phyloP scores from a whole-genome alignment of 352 stramenopile genomes.

The Phytophthora pinifolia region DNA sequence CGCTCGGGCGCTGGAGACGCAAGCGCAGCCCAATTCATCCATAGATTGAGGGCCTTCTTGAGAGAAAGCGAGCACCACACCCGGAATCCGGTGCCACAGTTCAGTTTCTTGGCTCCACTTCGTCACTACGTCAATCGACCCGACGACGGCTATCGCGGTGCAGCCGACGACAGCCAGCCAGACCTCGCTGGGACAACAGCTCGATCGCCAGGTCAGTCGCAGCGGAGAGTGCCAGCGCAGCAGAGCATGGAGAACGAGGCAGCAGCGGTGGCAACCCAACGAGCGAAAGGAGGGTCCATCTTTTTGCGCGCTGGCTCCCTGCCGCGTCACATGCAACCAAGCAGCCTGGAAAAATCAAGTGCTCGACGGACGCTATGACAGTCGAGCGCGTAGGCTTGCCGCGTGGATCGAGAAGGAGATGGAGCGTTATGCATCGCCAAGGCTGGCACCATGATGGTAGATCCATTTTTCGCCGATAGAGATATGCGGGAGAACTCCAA shows the following conservation, averaged over 20 bases:
- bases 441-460: too few species aligned
- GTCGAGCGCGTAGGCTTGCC: too few species aligned
- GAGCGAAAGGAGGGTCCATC: slow-evolving; percentile 15
- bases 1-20: slow-evolving; percentile 13
- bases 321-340: slow-evolving; percentile 29
- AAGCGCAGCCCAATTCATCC: slow-evolving; percentile 4
- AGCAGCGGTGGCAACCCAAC: slow-evolving; percentile 7
- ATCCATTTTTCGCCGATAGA: too few species aligned
- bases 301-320: slow-evolving; percentile 19
- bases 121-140: background rate
- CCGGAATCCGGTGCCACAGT: background rate
- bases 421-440: too few species aligned
- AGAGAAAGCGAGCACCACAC: background rate
- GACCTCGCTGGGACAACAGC: background rate
- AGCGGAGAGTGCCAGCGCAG: slow-evolving; percentile 1
- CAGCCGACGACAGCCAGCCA: background rate
- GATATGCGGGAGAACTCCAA: too few species aligned
- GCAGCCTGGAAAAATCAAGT: slow-evolving; percentile 11
- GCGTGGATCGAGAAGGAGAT: too few species aligned
- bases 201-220: slow-evolving; percentile 5
- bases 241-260: background rate
- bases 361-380: background rate
- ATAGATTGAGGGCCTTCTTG: slow-evolving; percentile 10
- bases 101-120: slow-evolving; percentile 1
- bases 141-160: background rate